phyloP scores from a whole-genome alignment of 768 basidiomycete species.

The Sarcodon sp. region DNA sequence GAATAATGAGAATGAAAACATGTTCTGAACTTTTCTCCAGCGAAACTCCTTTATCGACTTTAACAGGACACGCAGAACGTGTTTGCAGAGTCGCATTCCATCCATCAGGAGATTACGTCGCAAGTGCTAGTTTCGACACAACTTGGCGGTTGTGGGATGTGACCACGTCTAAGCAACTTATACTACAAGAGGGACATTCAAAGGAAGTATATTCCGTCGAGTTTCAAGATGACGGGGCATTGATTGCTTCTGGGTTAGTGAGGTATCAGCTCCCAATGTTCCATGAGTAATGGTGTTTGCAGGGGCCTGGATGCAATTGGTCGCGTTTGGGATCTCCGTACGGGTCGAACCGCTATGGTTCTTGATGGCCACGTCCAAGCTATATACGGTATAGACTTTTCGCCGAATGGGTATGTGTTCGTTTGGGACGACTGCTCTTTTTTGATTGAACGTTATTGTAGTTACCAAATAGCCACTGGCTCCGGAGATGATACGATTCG shows the following conservation, averaged over 20 bases:
- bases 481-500: conserved; percentile 96
- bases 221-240: conserved; percentile 89
- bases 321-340: conserved; percentile 92
- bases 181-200: conserved; percentile 93
- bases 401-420: conserved; percentile 79
- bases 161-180: conserved; percentile 61
- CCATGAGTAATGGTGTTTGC: conserved; percentile 1
- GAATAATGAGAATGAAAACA: not conserved
- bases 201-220: conserved; percentile 95
- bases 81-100: conserved; percentile 95
- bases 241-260: conserved; percentile 84
- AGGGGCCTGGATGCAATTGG: conserved; percentile 96
- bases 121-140: conserved; percentile 92
- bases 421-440: not conserved
- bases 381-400: conserved; percentile 84
- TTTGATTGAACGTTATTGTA: conserved; percentile 16
- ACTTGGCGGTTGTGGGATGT: conserved; percentile 98
- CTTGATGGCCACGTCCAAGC: conserved; percentile 94
- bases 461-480: conserved; percentile 95
- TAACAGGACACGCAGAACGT: conserved; percentile 84
- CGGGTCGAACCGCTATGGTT: conserved; percentile 94
- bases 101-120: conserved; percentile 88
- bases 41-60: conserved; percentile 72
- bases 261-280: not conserved
- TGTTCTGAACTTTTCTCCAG: conserved; percentile 23